Evolutionary conservation across 108 stramenopile species (phyloP).

Genomic region (Skeletonema marinoi): DNA sequence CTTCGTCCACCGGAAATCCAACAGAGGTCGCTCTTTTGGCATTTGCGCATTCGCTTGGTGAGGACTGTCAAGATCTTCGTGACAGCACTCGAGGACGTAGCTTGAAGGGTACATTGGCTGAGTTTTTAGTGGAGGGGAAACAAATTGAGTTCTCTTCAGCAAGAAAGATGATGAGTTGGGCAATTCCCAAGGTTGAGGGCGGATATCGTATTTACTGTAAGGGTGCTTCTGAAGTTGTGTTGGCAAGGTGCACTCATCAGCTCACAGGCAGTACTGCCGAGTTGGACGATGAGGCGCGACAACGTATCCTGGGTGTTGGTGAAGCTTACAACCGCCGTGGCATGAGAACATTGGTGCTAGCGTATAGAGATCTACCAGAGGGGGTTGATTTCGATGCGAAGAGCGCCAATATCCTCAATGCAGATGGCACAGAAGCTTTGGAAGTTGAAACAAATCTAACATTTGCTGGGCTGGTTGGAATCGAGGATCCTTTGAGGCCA

Average conservation of each 20-base stretch:
- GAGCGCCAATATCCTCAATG: constrained; percentile 56
- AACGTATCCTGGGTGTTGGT: constrained; percentile 42
- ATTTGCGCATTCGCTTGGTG: constrained; percentile 64
- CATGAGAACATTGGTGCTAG: constrained; percentile 83
- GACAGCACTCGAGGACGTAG: constrained; percentile 69
- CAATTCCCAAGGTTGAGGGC: constrained; percentile 66
- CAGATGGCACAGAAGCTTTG: constrained; percentile 74
- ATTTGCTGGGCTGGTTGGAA: constrained; percentile 89
- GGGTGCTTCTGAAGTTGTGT: constrained; percentile 84
- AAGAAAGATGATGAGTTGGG: constrained; percentile 93
- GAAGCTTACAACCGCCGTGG: constrained; percentile 75
- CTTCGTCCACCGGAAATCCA: constrained; percentile 81
- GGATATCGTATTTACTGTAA: constrained; percentile 86
- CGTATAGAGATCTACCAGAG: constrained; percentile 76
- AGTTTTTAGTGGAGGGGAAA: constrained; percentile 72
- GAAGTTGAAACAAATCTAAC: constrained; percentile 71
- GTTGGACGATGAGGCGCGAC: constrained; percentile 37
- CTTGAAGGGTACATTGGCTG: constrained; percentile 59
- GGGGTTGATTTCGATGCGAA: constrained; percentile 64
- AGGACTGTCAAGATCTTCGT: constrained; percentile 70
- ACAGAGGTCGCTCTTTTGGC: constrained; percentile 93
- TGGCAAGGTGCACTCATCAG: constrained; percentile 58
- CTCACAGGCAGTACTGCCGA: constrained; percentile 22
- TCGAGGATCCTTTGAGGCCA: constrained; percentile 94
- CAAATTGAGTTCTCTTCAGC: constrained; percentile 88